Conservation (phyloP, 139 green algal genomes). For the Haematococcus lacustris region DNA sequence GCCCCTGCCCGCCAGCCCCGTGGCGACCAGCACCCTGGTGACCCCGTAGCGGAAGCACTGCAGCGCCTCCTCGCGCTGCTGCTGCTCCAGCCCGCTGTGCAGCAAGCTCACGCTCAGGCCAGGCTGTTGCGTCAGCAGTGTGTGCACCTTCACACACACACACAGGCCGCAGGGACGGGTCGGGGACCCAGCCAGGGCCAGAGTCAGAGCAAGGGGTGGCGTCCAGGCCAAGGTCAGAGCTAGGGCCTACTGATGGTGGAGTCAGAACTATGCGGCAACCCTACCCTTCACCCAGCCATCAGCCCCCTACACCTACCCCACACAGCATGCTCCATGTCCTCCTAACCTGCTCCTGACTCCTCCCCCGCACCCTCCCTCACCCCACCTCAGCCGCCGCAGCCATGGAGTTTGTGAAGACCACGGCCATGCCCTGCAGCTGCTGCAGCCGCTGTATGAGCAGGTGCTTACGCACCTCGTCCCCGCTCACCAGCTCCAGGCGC, state of each 20-base stretch:
- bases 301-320: neutral
- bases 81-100: constrained; percentile 76
- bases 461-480: too few species aligned
- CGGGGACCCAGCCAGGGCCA: neutral
- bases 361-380: neutral
- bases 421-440: constrained; percentile 3
- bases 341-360: too few species aligned
- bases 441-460: neutral
- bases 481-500: too few species aligned
- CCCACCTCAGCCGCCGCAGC: neutral
- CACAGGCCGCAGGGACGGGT: constrained; percentile 52
- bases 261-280: neutral
- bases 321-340: neutral
- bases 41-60: constrained; percentile 78
- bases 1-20: constrained; percentile 68
- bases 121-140: constrained; percentile 33
- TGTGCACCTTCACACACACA: constrained; percentile 27
- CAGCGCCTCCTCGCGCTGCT: constrained; percentile 79
- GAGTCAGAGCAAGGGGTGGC: neutral
- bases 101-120: constrained; percentile 58
- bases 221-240: neutral
- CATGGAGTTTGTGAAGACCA: constrained; percentile 36
- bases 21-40: constrained; percentile 77
- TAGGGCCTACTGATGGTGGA: neutral
- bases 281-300: neutral